These are phyloP conservation scores for Withania somnifera DNA, from an alignment of 305 asterid species.

Conservation along the genomic window DNA sequence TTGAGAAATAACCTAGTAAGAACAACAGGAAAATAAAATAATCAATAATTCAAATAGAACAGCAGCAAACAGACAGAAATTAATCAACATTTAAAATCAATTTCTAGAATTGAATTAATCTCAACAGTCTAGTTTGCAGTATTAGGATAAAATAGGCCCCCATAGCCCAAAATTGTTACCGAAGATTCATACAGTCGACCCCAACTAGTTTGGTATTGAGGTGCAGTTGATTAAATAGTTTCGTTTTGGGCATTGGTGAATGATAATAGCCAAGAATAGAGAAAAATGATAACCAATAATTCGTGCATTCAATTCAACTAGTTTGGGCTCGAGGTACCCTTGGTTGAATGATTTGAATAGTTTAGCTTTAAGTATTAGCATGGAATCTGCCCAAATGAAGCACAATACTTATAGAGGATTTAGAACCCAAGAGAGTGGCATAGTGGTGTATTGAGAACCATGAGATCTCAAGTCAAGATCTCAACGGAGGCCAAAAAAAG, in stretches of 20 bases:
- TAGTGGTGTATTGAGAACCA: background rate
- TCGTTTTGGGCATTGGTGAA: background rate
- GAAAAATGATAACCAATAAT: background rate
- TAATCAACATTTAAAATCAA: background rate
- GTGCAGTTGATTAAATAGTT: background rate
- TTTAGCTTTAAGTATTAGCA: background rate
- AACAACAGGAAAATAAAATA: slow-evolving; percentile 8
- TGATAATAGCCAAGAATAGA: background rate
- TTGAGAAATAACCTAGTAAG: slow-evolving; percentile 21
- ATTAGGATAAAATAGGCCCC: background rate
- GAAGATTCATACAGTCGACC: background rate
- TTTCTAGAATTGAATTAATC: background rate
- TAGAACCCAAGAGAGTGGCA: background rate
- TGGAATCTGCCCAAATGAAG: background rate
- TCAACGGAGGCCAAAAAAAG: background rate
- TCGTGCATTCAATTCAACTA: background rate
- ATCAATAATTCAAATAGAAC: background rate
- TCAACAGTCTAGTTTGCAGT: background rate
- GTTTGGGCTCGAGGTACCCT: background rate
- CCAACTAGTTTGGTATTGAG: background rate
- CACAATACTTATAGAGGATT: background rate
- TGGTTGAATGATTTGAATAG: background rate
- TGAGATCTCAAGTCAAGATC: background rate
- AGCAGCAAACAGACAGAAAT: background rate
- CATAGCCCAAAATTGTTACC: background rate